phyloP scores from a whole-genome alignment of 2,329 filamentous ascomycete genomes.

The Chrysosporium queenslandicum region DNA sequence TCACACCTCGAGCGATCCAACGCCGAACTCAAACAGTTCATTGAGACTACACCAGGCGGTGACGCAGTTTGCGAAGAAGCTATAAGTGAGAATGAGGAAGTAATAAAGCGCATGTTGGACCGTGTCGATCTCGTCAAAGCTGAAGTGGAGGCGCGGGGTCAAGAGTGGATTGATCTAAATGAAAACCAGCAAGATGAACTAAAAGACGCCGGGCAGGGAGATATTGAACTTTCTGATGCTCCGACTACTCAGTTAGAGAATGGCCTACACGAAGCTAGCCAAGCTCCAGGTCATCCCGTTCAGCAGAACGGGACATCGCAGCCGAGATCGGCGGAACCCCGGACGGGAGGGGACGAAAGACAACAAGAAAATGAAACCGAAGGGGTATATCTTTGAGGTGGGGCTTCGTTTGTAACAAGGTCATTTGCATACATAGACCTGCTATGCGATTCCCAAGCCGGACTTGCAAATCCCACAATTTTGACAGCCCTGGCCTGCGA shows the following conservation, averaged over 20 bases:
- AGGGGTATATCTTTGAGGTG: conserved; percentile 27
- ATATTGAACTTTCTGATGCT: not conserved
- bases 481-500: not conserved
- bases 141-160: conserved; percentile 46
- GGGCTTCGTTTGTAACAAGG: not conserved
- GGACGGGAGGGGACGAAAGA: not conserved
- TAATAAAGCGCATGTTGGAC: conserved; percentile 47
- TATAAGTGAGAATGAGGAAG: conserved; percentile 48
- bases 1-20: conserved; percentile 50
- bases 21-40: conserved; percentile 45
- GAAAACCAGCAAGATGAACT: conserved; percentile 3
- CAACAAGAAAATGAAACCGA: conserved; percentile 12
- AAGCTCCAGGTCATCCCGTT: not conserved
- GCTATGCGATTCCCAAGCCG: not conserved
- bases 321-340: not conserved
- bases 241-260: not conserved
- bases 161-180: conserved; percentile 40
- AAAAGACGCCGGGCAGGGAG: conserved; percentile 5
- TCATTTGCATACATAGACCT: not conserved
- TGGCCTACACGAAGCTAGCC: too few species aligned
- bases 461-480: not conserved
- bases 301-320: not conserved
- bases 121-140: conserved; percentile 44
- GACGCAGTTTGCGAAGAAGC: conserved; percentile 49
- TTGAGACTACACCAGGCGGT: conserved; percentile 23